These are phyloP conservation scores for Candida glucosophila DNA, from an alignment of 1,139 yeast genomes.

Conservation along the genomic window DNA sequence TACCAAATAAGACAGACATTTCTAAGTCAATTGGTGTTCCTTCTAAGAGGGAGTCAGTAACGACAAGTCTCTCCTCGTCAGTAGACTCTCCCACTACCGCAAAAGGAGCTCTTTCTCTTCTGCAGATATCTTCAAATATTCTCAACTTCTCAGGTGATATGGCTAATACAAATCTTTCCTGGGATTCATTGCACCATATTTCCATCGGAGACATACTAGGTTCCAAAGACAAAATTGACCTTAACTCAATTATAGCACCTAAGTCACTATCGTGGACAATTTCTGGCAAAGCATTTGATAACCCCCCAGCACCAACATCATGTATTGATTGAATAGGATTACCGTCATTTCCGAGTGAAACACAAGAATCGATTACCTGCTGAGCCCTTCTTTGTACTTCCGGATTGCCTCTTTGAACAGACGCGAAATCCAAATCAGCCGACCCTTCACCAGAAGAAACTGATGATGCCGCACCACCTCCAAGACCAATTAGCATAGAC, in stretches of 20 bases:
- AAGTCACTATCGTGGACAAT: conserved; percentile 93
- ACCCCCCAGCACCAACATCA: conserved; percentile 99
- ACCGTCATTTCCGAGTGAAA: conserved; percentile 57
- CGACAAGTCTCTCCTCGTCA: conserved; percentile 69
- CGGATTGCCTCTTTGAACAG: conserved; percentile 98
- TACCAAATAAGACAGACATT: conserved; percentile 94
- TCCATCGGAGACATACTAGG: conserved; percentile 99
- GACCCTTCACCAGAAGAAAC: conserved; percentile 93
- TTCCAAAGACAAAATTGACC: conserved; percentile 85
- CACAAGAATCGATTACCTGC: conserved; percentile 93
- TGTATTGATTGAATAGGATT: conserved; percentile 95
- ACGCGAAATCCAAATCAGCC: conserved; percentile 94
- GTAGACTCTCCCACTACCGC: conserved; percentile 97
- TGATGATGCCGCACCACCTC: conserved; percentile 99
- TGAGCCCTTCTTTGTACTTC: conserved; percentile 99
- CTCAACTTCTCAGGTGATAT: conserved; percentile 75
- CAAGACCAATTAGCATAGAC: conserved; percentile 97
- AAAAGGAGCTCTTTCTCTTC: conserved; percentile 92
- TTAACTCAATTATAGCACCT: conserved; percentile 88
- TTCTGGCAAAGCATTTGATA: conserved; percentile 95
- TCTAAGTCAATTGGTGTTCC: conserved; percentile 91
- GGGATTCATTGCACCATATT: conserved; percentile 99
- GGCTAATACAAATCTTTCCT: conserved; percentile 94
- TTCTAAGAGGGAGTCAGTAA: conserved; percentile 68
- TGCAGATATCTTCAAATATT: conserved; percentile 69